Evolutionary conservation across 2,329 filamentous ascomycete species (phyloP), one percentile per base, ranked within the genome.

Genomic region (Clonostachys byssicola): DNA sequence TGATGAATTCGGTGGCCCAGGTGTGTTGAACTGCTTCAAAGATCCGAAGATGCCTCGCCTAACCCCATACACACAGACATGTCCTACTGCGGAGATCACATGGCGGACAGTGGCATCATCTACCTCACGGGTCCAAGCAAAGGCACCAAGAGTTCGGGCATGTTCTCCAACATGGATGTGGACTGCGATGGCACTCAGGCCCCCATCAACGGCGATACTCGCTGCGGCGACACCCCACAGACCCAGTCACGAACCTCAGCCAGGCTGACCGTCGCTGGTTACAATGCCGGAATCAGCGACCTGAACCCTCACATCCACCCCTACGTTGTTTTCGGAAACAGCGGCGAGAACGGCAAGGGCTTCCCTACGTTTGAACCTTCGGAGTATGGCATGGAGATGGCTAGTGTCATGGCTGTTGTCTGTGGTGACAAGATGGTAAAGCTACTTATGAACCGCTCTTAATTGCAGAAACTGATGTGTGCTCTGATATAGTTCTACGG

Each of bases 321-420:
- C 0, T 81, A 74, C 47, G 71, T 81, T 6, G 78, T 81, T 0
- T 72, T 81, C 45, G 77, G 78, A 4, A 80, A 80, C 54, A 59
- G 63, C 5, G 70, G 64, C 2, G 55, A 44, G 16, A 60, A 56
- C 5, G 20, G 45, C 5, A 60, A 55, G 7, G 68, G 59, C 49
- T 57, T 60, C 12, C 23, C 23, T 30, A 61, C 55, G 0, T 79
- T 74, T 40, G 58, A 74, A 36, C 73, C 75, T 0, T 47, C 59
- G 20, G 42, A 63, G 3, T 54, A 64, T 12, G 70, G 70, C 0
- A 66, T 82, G 20, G 52, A 73, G 53, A 73, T 75, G 4, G 57
- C 81, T 48, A 75, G 74, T 47, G 61, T 81, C 7, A 74, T 82
- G 54, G 77, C 75, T 0, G 74, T 81, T 6, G 71, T 81, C 5